Evolutionary conservation across 768 basidiomycete genomes (phyloP).

Genomic region (Imleria badia): DNA sequence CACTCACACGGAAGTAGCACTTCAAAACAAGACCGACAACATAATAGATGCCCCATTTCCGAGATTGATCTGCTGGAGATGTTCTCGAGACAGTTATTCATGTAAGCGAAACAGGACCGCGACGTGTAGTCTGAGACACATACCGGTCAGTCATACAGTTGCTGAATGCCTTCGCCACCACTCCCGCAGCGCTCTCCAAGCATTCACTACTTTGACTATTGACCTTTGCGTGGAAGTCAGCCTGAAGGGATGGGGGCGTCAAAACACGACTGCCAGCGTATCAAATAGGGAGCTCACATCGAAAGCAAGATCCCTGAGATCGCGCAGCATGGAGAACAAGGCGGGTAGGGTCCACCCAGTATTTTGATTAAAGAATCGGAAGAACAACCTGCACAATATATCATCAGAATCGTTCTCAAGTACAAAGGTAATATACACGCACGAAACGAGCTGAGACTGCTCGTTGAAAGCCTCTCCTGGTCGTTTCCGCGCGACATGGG

Average conservation of each 20-base stretch:
- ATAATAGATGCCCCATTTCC: constrained; percentile 93
- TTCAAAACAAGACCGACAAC: constrained; percentile 90
- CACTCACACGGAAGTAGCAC: constrained; percentile 86
- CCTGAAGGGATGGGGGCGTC: constrained; percentile 36
- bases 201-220: constrained; percentile 57
- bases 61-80: constrained; percentile 68
- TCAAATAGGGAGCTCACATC: constrained; percentile 51
- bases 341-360: constrained; percentile 86
- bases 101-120: not conserved
- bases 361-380: constrained; percentile 76
- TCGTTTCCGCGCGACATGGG: constrained; percentile 65
- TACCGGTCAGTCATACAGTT: constrained; percentile 84
- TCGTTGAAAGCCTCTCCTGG: constrained; percentile 78
- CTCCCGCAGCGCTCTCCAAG: constrained; percentile 86
- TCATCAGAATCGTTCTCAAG: not conserved
- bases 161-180: constrained; percentile 87
- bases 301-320: constrained; percentile 81
- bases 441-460: constrained; percentile 75
- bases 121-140: constrained; percentile 7
- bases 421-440: constrained; percentile 33
- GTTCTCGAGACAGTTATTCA: constrained; percentile 38
- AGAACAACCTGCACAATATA: constrained; percentile 55
- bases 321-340: constrained; percentile 76
- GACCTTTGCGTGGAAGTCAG: constrained; percentile 59
- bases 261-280: not conserved